phyloP scores from a whole-genome alignment of 2,329 filamentous ascomycete species.

The Claviceps cyperi region DNA sequence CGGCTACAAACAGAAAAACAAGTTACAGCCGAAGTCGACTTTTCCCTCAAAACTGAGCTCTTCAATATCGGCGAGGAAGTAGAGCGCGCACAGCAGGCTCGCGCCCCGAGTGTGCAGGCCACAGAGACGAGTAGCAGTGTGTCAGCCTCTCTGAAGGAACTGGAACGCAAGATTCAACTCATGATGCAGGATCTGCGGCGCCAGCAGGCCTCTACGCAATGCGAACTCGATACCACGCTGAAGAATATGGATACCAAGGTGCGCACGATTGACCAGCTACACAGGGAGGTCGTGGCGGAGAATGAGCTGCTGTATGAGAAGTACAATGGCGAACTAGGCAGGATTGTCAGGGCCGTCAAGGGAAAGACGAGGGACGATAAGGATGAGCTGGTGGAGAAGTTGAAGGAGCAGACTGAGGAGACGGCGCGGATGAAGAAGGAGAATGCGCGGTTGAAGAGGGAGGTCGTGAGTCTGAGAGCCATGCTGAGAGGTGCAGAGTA shows the following conservation, averaged over 20 bases:
- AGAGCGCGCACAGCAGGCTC: constrained; percentile 33
- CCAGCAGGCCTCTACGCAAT: constrained; percentile 48
- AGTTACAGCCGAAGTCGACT: constrained; percentile 55
- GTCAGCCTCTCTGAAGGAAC: constrained; percentile 40
- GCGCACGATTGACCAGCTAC: constrained; percentile 73
- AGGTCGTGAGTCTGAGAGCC: constrained; percentile 57
- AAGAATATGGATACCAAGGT: constrained; percentile 64
- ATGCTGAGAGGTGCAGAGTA: constrained; percentile 32
- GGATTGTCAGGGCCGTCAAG: constrained; percentile 63
- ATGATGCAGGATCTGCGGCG: constrained; percentile 44
- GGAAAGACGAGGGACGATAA: constrained; percentile 62
- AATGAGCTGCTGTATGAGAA: constrained; percentile 86
- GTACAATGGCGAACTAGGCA: constrained; percentile 81
- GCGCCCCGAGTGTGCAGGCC: constrained; percentile 13
- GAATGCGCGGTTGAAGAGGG: constrained; percentile 67
- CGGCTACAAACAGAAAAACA: constrained; percentile 71
- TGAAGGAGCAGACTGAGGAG: constrained; percentile 67
- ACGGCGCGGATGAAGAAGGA: constrained; percentile 67
- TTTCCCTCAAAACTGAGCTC: constrained; percentile 58
- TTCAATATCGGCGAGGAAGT: constrained; percentile 71
- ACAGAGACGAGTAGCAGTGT: constrained; percentile 14
- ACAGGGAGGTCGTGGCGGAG: constrained; percentile 75
- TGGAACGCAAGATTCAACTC: constrained; percentile 53
- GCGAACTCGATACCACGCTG: constrained; percentile 58
- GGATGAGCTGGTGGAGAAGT: constrained; percentile 56